Percentiles rank a stretch among this genome's conserved stretches.
phyloP scores from a whole-genome alignment of 768 basidiomycete genomes.

The Glaciozyma antarctica region DNA sequence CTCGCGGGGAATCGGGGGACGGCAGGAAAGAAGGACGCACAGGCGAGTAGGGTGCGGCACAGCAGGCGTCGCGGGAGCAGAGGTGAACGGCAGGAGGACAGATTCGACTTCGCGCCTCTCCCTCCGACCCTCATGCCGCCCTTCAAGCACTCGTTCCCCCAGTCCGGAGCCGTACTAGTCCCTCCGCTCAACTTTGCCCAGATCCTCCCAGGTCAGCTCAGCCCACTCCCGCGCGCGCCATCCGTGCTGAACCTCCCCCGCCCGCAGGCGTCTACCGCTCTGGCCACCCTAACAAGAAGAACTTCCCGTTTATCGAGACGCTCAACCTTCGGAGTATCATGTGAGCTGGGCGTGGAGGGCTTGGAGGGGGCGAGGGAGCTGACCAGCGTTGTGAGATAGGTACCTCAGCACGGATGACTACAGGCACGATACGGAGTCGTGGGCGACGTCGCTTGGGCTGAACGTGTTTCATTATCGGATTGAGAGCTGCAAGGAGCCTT shows the following conservation, averaged over 20 bases:
- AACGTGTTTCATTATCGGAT: conserved; percentile 23
- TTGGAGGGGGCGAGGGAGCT: not conserved
- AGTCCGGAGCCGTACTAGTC: conserved; percentile 9
- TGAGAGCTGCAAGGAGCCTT: conserved; percentile 24
- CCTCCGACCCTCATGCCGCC: too few relatives aligned
- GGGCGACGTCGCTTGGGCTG: conserved; percentile 15
- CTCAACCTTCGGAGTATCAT: conserved; percentile 36
- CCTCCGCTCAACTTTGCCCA: conserved; percentile 20
- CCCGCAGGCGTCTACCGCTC: conserved; percentile 35
- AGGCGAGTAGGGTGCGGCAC: too few relatives aligned
- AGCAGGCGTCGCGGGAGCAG: too few relatives aligned
- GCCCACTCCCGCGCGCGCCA: not conserved
- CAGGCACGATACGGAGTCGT: conserved; percentile 16
- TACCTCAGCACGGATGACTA: conserved; percentile 28
- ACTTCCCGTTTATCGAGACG: conserved; percentile 36
- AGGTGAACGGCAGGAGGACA: too few relatives aligned
- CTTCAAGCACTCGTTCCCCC: not conserved
- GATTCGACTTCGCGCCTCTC: too few relatives aligned
- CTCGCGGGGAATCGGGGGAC: too few relatives aligned
- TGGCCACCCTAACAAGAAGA: conserved; percentile 39
- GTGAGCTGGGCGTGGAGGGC: not conserved
- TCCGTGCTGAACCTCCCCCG: not conserved
- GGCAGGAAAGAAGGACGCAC: too few relatives aligned
- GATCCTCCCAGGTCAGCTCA: conserved; percentile 7
- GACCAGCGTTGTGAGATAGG: conserved; percentile 3